Percentiles rank a stretch among this genome's conserved stretches.
These are phyloP conservation scores for Mariannaea sp. DNA, from an alignment of 2,329 filamentous ascomycete species.

Conservation along the genomic window DNA sequence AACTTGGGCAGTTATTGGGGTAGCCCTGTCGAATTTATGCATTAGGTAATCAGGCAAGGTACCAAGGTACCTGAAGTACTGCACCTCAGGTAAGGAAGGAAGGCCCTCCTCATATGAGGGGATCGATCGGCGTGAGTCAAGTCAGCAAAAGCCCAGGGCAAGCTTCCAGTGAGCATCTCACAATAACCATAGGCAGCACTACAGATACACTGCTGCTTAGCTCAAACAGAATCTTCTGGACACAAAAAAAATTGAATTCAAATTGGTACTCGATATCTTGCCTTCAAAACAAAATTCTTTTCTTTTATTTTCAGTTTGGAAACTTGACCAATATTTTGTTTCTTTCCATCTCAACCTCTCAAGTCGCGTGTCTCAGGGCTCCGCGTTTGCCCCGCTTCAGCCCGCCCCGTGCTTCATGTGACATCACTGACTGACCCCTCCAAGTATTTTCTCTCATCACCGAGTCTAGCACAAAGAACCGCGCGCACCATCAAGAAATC, in stretches of 20 bases:
- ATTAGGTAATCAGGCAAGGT: no score
- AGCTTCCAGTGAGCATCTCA: background rate
- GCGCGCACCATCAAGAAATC: constrained; percentile 20
- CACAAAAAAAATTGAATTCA: background rate
- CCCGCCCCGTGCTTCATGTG: constrained; percentile 33
- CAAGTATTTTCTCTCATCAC: constrained; percentile 30
- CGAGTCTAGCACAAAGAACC: constrained; percentile 30
- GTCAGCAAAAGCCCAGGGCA: constrained; percentile 7
- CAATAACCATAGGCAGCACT: no score
- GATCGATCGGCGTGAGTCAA: constrained; percentile 38
- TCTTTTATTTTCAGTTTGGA: no score
- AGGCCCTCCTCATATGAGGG: no score
- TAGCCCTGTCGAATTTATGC: no score
- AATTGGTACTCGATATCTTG: no score
- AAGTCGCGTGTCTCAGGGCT: background rate
- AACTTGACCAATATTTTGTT: background rate
- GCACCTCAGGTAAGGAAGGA: no score
- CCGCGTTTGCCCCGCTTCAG: constrained; percentile 16
- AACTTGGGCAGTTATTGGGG: no score
- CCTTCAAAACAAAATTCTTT: no score
- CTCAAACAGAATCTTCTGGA: no score
- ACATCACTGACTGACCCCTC: constrained; percentile 36
- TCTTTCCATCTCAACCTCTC: background rate
- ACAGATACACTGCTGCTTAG: background rate
- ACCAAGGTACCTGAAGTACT: no score